phyloP scores from a whole-genome alignment of 495 filamentous ascomycete genomes.

The Achaetomiella virescens region DNA sequence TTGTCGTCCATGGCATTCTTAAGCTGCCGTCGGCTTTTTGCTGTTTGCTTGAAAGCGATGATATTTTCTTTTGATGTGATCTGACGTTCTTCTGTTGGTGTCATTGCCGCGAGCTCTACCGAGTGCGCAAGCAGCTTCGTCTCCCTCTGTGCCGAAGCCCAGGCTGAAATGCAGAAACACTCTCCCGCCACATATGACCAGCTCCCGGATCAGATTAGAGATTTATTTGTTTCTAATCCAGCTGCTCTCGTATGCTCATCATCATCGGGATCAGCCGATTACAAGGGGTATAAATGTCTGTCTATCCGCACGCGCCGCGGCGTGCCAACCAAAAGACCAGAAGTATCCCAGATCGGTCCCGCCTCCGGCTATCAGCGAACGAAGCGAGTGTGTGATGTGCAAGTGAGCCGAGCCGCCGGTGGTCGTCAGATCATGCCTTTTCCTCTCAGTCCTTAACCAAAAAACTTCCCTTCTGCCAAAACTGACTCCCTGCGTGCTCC shows the following conservation, averaged over 20 bases:
- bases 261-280: constrained; percentile 1
- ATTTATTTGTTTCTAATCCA: background rate
- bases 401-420: background rate
- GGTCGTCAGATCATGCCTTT: constrained; percentile 1
- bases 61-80: too few relatives aligned
- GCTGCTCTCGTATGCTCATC: background rate
- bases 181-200: too few relatives aligned
- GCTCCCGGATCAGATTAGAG: background rate
- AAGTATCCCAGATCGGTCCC: background rate
- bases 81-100: too few relatives aligned
- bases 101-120: too few relatives aligned
- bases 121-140: too few relatives aligned
- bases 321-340: background rate
- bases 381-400: constrained; percentile 1
- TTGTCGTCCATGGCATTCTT: background rate
- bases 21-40: too few relatives aligned
- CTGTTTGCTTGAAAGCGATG: too few relatives aligned
- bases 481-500: too few relatives aligned
- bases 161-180: too few relatives aligned
- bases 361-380: background rate
- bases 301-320: background rate
- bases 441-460: background rate
- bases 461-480: background rate
- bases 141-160: too few relatives aligned
- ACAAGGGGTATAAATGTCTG: constrained; percentile 4